Percentiles rank a stretch among this genome's conserved stretches.
Conservation (phyloP, 2,329 filamentous ascomycete species). For the Ophiocordyceps camponoti-rufipedis region DNA sequence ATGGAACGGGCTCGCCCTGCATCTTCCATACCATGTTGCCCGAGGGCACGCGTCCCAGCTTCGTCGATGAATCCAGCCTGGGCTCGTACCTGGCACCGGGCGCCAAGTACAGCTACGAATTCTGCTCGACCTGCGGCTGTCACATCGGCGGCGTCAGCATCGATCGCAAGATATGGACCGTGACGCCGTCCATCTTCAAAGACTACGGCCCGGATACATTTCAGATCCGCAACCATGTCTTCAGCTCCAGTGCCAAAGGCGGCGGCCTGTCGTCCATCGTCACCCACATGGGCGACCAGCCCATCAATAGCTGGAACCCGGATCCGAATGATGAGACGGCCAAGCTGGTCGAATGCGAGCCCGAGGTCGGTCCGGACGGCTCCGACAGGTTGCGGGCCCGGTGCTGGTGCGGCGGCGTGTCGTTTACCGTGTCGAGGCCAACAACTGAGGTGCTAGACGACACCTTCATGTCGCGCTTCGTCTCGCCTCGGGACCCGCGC, state of each 20-base stretch:
- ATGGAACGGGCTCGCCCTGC: slow-evolving; percentile 20
- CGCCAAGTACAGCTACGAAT: slow-evolving; percentile 16
- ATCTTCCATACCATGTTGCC: slow-evolving; percentile 22
- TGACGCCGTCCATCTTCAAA: slow-evolving; percentile 21
- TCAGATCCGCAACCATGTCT: slow-evolving; percentile 16
- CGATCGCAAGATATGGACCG: slow-evolving; percentile 16
- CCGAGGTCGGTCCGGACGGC: slow-evolving; percentile 16
- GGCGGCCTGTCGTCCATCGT: slow-evolving; percentile 19
- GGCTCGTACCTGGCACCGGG: slow-evolving; percentile 16
- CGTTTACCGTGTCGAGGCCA: slow-evolving; percentile 24
- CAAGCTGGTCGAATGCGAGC: slow-evolving; percentile 9
- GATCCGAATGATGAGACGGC: slow-evolving; percentile 8
- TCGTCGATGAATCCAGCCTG: slow-evolving; percentile 22
- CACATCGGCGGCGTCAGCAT: slow-evolving; percentile 21
- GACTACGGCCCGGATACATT: slow-evolving; percentile 17
- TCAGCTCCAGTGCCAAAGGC: slow-evolving; percentile 16
- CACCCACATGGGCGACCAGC: slow-evolving; percentile 11
- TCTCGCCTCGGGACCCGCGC: slow-evolving; percentile 16
- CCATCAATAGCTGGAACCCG: slow-evolving; percentile 19
- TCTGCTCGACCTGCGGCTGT: slow-evolving; percentile 27
- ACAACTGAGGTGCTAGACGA: slow-evolving; percentile 11
- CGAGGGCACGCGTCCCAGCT: slow-evolving; percentile 15
- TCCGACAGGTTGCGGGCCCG: slow-evolving; percentile 21
- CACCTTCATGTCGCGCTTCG: slow-evolving; percentile 11
- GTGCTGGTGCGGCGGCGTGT: slow-evolving; percentile 28